Conservation (phyloP, 352 stramenopile species). For the Pythium insidiosum region DNA sequence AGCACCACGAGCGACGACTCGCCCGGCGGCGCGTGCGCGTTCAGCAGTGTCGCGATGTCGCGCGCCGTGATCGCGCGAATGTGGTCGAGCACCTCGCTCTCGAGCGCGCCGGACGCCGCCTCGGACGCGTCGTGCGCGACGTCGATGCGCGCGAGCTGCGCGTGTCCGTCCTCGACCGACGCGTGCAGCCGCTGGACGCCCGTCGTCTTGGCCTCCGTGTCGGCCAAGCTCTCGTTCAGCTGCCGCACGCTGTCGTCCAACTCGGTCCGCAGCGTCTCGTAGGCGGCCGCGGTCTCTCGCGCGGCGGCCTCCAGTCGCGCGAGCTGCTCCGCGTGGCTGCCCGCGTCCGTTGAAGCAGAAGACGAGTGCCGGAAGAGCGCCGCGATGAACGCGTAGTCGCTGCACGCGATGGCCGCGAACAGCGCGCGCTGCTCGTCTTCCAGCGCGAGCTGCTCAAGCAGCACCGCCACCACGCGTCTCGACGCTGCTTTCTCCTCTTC, state of each 20-base stretch:
- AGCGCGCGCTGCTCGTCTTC: constrained; percentile 45
- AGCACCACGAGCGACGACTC: constrained; percentile 51
- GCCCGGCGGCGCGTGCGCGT: constrained; percentile 38
- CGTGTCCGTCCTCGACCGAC: constrained; percentile 45
- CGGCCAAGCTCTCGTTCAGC: constrained; percentile 66
- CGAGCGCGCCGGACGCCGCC: constrained; percentile 40
- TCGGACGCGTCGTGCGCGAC: constrained; percentile 34
- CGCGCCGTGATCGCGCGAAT: constrained; percentile 67
- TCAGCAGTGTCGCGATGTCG: constrained; percentile 61
- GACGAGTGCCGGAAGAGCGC: constrained; percentile 29
- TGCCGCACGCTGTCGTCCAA: constrained; percentile 34
- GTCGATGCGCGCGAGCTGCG: constrained; percentile 43
- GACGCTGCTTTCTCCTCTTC: not conserved
- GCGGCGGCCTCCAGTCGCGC: constrained; percentile 11
- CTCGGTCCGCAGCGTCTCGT: constrained; percentile 11
- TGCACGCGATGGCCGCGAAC: constrained; percentile 62
- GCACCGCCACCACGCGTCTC: constrained; percentile 22
- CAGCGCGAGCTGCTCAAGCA: constrained; percentile 33
- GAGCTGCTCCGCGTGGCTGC: not conserved
- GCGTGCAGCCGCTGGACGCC: constrained; percentile 28
- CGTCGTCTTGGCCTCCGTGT: constrained; percentile 58
- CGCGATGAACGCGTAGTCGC: constrained; percentile 52
- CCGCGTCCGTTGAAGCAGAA: not conserved
- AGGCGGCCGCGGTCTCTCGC: constrained; percentile 10
- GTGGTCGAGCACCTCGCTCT: constrained; percentile 47